phyloP scores from a whole-genome alignment of 2,329 filamentous ascomycete genomes.

The Verruconis gallopava region DNA sequence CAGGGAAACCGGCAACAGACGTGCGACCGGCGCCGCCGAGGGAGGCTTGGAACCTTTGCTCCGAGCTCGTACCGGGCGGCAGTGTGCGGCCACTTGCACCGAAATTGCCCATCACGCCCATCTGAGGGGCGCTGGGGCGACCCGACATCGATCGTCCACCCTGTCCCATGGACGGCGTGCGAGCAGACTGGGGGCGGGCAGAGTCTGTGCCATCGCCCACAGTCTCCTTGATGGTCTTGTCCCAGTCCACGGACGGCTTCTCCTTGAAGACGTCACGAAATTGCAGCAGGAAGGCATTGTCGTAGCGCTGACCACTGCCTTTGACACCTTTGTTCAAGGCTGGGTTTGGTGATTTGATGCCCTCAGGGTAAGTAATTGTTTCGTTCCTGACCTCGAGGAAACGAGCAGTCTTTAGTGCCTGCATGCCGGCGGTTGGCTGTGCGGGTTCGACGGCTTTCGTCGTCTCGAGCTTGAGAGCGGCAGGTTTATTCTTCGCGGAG shows the following conservation, averaged over 20 bases:
- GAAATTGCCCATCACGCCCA: constrained; percentile 57
- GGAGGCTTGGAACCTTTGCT: constrained; percentile 49
- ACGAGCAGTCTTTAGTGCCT: constrained; percentile 81
- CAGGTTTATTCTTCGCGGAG: constrained; percentile 43
- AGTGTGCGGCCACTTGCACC: constrained; percentile 43
- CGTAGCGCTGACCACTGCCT: constrained; percentile 80
- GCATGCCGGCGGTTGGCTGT: constrained; percentile 86
- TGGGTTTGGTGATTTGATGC: constrained; percentile 81
- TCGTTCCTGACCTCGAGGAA: constrained; percentile 64
- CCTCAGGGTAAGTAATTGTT: constrained; percentile 63
- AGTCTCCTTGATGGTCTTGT: constrained; percentile 71
- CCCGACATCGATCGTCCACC: constrained; percentile 36
- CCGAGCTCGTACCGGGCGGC: constrained; percentile 64
- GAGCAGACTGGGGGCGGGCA: constrained; percentile 52
- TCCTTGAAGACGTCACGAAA: constrained; percentile 95
- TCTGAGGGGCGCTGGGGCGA: constrained; percentile 15
- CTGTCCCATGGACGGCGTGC: constrained; percentile 32
- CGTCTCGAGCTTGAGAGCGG: constrained; percentile 77
- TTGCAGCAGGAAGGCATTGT: constrained; percentile 87
- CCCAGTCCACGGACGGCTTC: constrained; percentile 90
- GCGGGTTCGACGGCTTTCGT: constrained; percentile 79
- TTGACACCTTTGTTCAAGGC: constrained; percentile 78
- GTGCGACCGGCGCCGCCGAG: constrained; percentile 13
- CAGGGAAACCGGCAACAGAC: constrained; percentile 1
- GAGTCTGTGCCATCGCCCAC: constrained; percentile 62